Base-by-base conservation (phyloP, 495 filamentous ascomycete genomes). In the Staphylotrichum longicolle region DNA sequence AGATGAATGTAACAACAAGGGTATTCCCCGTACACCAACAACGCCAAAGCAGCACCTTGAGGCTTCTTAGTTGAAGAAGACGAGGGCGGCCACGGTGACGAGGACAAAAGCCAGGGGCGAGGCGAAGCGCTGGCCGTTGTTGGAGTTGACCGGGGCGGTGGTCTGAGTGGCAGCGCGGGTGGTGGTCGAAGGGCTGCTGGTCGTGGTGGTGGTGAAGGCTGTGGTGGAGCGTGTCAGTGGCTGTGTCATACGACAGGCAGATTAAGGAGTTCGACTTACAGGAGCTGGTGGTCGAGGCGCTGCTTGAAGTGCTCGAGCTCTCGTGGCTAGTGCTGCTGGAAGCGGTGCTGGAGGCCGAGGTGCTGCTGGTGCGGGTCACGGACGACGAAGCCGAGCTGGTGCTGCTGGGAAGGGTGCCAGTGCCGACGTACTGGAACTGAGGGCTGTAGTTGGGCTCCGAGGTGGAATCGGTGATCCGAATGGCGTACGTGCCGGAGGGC, bases 401-500 rank as follows among this genome's bases (percentile, higher is more conserved):
- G 44, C 69, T 48, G 56, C 57, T 55, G 52, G 55, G 63, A 60
- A 62, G 55, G 49, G 52, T 54, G 49, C 54, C 70, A 27, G 67
- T 68, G 63, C 75, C 75, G 5, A 34, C 14, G 50, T 76, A 66
- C 12, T 57, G 4, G 63, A 78, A 79, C 62, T 70, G 68, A 35
- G 60, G 2, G 66, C 73, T 77, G 72, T 71, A 82, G 77, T 82
- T 82, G 56, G 64, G 60, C 20, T 71, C 67, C 33, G 35, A 56
- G 37, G 50, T 68, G 41, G 67, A 65, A 49, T 70, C 73, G 35
- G 34, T 50, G 67, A 82, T 77, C 69, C 72, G 63, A 62, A 82
- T 66, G 65, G 76, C 77, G 57, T 80, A 82, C 34, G 66, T 72
- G 63, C 69, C 79, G 14, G 74, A 68, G 58, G 76, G 63, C 12